These are phyloP conservation scores for Cicer yamashitae DNA, from an alignment of 306 rosid species.

Conservation along the genomic window DNA sequence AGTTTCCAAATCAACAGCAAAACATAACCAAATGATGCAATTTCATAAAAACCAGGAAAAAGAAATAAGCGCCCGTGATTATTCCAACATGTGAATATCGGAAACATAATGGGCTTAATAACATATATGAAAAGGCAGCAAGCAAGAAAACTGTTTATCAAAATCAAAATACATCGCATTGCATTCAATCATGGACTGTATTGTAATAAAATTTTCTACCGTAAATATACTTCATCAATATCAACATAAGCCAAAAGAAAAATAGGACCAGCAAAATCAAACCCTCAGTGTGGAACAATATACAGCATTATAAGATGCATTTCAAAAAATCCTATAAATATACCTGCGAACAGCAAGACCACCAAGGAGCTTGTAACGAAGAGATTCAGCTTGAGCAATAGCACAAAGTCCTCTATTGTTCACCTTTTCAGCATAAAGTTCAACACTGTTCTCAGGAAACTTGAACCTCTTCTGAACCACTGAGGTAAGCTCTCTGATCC, in stretches of 20 bases:
- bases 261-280: not conserved
- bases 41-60: not conserved
- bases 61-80: not conserved
- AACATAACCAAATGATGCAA: not conserved
- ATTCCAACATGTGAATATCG: no score
- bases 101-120: not conserved
- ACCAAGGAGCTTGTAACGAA: conserved; percentile 21
- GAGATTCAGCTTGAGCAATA: conserved; percentile 20
- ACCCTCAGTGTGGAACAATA: not conserved
- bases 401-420: conserved; percentile 16
- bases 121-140: not conserved
- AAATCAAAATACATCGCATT: not conserved
- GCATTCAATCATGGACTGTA: not conserved
- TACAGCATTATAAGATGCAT: not conserved
- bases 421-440: conserved; percentile 22
- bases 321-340: not conserved
- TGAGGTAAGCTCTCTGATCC: conserved; percentile 24
- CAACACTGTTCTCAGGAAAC: conserved; percentile 22
- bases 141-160: not conserved
- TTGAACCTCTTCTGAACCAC: conserved; percentile 26
- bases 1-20: not conserved
- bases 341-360: conserved; percentile 27
- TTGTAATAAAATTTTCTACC: not conserved
- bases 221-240: not conserved
- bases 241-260: not conserved